These are phyloP conservation scores for Solanum sparsipilum DNA, from an alignment of 257 asterid species.

Conservation along the genomic window DNA sequence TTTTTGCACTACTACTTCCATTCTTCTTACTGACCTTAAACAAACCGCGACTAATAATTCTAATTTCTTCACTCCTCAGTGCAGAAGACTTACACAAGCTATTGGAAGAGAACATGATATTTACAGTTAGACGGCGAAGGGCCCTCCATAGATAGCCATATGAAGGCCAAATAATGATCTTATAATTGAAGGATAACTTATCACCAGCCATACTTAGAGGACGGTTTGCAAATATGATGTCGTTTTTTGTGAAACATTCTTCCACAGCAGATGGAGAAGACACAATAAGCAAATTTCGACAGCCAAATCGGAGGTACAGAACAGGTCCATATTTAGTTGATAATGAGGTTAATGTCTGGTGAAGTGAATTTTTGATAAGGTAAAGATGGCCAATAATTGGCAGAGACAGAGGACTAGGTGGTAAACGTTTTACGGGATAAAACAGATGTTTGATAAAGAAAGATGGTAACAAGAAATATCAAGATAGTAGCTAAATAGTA, in stretches of 20 bases:
- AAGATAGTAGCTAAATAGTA: not conserved
- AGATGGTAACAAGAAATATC: not conserved
- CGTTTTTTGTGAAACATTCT: slow-evolving; percentile 52
- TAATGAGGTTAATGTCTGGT: slow-evolving; percentile 19
- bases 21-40: not conserved
- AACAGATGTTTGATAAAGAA: not conserved
- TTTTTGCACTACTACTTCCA: not conserved
- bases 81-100: slow-evolving; percentile 25
- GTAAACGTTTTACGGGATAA: not conserved
- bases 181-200: slow-evolving; percentile 29
- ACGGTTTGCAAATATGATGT: slow-evolving; percentile 35
- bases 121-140: slow-evolving; percentile 15
- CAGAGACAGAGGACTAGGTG: slow-evolving; percentile 37
- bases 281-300: slow-evolving; percentile 17
- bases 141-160: slow-evolving; percentile 39
- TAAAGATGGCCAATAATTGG: slow-evolving; percentile 55
- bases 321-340: slow-evolving; percentile 33
- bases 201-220: slow-evolving; percentile 14
- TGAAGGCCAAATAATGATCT: slow-evolving; percentile 4
- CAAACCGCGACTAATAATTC: slow-evolving; percentile 6
- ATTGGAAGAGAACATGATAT: slow-evolving; percentile 26
- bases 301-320: slow-evolving; percentile 31
- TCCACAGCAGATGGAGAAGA: slow-evolving; percentile 44
- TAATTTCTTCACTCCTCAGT: slow-evolving; percentile 22
- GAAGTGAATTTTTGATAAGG: slow-evolving; percentile 28